Conservation (phyloP, 2,329 filamentous ascomycete genomes). For the Talaromyces sp. region DNA sequence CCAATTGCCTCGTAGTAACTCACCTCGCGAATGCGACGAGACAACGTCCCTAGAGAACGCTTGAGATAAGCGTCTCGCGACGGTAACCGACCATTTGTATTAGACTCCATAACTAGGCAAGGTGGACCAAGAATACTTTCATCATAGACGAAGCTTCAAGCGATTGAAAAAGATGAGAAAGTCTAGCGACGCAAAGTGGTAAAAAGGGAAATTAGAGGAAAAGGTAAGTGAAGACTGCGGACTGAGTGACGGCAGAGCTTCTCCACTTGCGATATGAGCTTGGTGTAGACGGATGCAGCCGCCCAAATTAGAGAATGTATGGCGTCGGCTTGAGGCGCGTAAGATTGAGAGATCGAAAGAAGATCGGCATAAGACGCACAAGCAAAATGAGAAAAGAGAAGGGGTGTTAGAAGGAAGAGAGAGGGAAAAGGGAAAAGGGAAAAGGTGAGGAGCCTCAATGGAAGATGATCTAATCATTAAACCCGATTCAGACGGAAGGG, state of each 20-base stretch:
- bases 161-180: not conserved
- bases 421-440: not conserved
- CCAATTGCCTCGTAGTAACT: constrained; percentile 6
- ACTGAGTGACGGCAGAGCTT: constrained; percentile 2
- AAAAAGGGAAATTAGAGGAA: not conserved
- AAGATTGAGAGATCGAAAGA: not conserved
- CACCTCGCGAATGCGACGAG: constrained; percentile 42
- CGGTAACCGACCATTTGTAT: constrained; percentile 27
- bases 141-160: constrained; percentile 10
- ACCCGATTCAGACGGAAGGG: constrained; percentile 11
- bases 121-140: not conserved
- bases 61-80: constrained; percentile 41
- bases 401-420: not conserved
- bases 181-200: not conserved
- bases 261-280: constrained; percentile 2
- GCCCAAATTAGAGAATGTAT: not conserved
- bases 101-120: constrained; percentile 16
- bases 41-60: constrained; percentile 43
- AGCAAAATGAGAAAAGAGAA: not conserved
- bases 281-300: not conserved
- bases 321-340: too few species aligned
- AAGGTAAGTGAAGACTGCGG: not conserved
- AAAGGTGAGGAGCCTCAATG: not conserved
- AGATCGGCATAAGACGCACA: too few species aligned
- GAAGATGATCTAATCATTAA: constrained; percentile 15